phyloP scores from a whole-genome alignment of 73 alveolate species.

The Paramecium sexaurelia region DNA sequence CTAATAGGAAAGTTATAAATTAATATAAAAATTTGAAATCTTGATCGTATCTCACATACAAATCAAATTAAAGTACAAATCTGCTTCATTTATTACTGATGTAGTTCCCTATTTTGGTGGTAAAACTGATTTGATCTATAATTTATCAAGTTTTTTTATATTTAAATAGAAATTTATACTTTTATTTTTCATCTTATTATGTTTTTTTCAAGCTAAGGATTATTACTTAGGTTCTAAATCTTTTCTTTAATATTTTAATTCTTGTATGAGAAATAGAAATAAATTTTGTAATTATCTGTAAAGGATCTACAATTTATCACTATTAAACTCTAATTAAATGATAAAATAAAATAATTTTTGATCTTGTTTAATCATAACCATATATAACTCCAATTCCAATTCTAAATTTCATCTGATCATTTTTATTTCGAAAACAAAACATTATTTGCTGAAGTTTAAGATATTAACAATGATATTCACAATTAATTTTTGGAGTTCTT shows the following conservation, averaged over 20 bases:
- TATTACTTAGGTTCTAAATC: background rate
- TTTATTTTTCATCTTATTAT: background rate
- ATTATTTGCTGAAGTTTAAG: too few relatives aligned
- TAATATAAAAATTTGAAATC: too few relatives aligned
- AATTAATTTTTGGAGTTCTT: slow-evolving; percentile 81
- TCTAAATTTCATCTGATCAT: slow-evolving; percentile 85
- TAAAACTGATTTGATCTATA: background rate
- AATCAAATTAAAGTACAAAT: background rate
- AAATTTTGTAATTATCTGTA: too few relatives aligned
- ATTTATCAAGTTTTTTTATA: background rate
- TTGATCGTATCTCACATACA: background rate
- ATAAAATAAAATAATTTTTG: background rate
- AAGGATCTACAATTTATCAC: too few relatives aligned
- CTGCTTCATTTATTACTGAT: slow-evolving; percentile 13
- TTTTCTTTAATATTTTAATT: background rate
- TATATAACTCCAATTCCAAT: slow-evolving; percentile 79
- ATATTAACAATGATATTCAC: slow-evolving; percentile 78
- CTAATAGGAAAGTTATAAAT: too few relatives aligned
- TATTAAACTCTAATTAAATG: too few relatives aligned
- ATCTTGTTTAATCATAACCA: background rate
- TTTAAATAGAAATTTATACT: background rate
- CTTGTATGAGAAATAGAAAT: background rate
- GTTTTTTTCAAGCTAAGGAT: background rate
- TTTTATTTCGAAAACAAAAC: slow-evolving; percentile 78
- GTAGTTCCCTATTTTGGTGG: background rate